phyloP scores from a whole-genome alignment of 352 stramenopile genomes.

The Phytophthora agathidicida region DNA sequence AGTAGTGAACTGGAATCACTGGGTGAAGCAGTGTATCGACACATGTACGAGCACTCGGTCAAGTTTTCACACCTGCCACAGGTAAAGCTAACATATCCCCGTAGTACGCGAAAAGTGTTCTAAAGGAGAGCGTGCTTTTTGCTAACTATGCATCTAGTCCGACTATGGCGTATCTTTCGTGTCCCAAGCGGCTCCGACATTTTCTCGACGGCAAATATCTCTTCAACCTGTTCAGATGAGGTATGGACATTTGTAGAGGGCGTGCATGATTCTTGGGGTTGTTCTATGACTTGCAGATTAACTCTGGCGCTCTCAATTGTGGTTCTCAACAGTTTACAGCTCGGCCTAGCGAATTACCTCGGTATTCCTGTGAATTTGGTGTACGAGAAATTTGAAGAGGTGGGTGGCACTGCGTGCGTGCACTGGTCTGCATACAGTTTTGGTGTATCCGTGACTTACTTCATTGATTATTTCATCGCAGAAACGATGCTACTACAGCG shows the following conservation, averaged over 20 bases:
- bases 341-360: conserved; percentile 76
- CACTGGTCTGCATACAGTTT: not conserved
- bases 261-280: not conserved
- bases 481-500: conserved; percentile 82
- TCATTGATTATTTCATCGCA: conserved; percentile 19
- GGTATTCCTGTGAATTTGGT: conserved; percentile 68
- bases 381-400: conserved; percentile 81
- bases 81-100: conserved; percentile 35
- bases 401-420: conserved; percentile 22
- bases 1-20: conserved; percentile 64
- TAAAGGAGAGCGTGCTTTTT: not conserved
- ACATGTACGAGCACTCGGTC: conserved; percentile 78
- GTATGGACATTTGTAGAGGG: conserved; percentile 23
- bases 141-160: conserved; percentile 44
- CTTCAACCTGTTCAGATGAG: conserved; percentile 85
- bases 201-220: conserved; percentile 62
- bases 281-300: not conserved
- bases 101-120: not conserved
- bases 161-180: conserved; percentile 84
- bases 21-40: conserved; percentile 76
- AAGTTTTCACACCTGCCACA: conserved; percentile 81
- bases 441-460: conserved; percentile 3
- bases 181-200: conserved; percentile 56
- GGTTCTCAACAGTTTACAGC: conserved; percentile 57
- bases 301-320: conserved; percentile 3